These are phyloP conservation scores for Zygosaccharomyces sapae DNA, from an alignment of 1,139 yeast genomes.

Conservation along the genomic window DNA sequence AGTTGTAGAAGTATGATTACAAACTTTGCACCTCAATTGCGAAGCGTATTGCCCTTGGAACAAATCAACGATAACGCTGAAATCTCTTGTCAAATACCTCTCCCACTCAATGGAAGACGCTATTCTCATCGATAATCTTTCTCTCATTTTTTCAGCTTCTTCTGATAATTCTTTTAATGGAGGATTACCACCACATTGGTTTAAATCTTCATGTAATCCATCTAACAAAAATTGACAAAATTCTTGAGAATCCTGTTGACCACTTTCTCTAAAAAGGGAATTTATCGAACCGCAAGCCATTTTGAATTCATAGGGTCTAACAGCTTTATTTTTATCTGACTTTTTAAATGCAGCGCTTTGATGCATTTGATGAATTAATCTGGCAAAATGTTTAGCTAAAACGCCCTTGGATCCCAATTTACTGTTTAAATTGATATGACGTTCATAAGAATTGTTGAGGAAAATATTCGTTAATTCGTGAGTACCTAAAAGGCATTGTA, in stretches of 20 bases:
- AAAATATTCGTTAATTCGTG: conserved; percentile 47
- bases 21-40: conserved; percentile 67
- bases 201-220: conserved; percentile 83
- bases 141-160: conserved; percentile 73
- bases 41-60: conserved; percentile 91
- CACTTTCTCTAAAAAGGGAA: conserved; percentile 66
- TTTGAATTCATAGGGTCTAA: conserved; percentile 49
- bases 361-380: conserved; percentile 57
- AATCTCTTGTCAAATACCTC: conserved; percentile 75
- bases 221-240: conserved; percentile 80
- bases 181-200: conserved; percentile 56
- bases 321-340: conserved; percentile 41
- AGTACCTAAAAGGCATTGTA: conserved; percentile 72
- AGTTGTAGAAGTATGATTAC: conserved; percentile 79
- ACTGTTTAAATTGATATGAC: conserved; percentile 71
- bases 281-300: conserved; percentile 63
- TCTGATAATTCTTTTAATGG: conserved; percentile 58
- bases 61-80: conserved; percentile 77
- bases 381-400: conserved; percentile 69
- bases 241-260: conserved; percentile 94
- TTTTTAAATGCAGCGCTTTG: conserved; percentile 19
- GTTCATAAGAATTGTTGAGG: conserved; percentile 55
- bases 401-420: conserved; percentile 81
- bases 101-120: conserved; percentile 97
- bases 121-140: conserved; percentile 67